Conservation (phyloP, 2,329 filamentous ascomycete species). For the Elsinoe perseae region DNA sequence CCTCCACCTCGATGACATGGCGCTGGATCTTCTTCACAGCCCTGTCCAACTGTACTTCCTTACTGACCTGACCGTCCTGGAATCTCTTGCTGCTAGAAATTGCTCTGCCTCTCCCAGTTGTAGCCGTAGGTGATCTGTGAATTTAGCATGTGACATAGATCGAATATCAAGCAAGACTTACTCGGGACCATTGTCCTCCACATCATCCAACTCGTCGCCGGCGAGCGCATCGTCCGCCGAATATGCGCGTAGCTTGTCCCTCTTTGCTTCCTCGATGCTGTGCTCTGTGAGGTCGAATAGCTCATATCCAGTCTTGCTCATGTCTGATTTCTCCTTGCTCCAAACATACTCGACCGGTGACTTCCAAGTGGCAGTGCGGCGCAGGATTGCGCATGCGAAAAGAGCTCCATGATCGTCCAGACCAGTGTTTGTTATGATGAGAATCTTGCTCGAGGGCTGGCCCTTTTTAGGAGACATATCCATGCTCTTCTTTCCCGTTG, state of each 20-base stretch:
- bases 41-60: conserved; percentile 27
- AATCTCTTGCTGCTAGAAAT: conserved; percentile 12
- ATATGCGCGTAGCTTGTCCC: not conserved
- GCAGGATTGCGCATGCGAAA: conserved; percentile 27
- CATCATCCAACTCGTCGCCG: not conserved
- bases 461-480: not conserved
- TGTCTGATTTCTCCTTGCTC: conserved; percentile 24
- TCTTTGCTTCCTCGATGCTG: not conserved
- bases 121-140: conserved; percentile 17
- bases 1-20: conserved; percentile 29
- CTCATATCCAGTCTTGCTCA: conserved; percentile 28
- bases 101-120: conserved; percentile 24
- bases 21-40: conserved; percentile 36
- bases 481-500: not conserved
- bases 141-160: not conserved
- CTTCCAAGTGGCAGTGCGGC: conserved; percentile 21
- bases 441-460: not conserved
- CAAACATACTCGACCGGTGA: conserved; percentile 29
- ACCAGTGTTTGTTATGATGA: conserved; percentile 26
- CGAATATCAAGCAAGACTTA: not conserved
- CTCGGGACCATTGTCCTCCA: not conserved
- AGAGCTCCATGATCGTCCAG: conserved; percentile 34
- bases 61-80: not conserved
- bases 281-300: conserved; percentile 31
- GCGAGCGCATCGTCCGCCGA: not conserved